Evolutionary conservation across 345 rosid genomes (phyloP).

Genomic region (Rhodamnia argentea): DNA sequence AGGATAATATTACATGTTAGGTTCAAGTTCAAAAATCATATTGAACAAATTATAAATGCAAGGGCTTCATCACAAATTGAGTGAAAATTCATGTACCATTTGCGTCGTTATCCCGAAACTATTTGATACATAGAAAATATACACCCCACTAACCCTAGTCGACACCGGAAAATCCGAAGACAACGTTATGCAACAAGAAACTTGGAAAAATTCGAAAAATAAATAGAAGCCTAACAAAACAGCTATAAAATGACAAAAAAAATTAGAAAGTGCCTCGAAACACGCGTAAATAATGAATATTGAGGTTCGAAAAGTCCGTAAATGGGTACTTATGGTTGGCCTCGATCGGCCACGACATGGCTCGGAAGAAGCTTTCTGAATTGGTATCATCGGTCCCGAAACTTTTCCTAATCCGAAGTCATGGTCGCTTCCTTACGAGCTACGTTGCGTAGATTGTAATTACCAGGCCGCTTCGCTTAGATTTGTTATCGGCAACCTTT

Average conservation of each 20-base stretch:
- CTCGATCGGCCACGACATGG: not conserved
- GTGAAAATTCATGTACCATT: fast-evolving
- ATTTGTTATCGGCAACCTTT: not conserved
- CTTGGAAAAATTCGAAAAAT: not conserved
- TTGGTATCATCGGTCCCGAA: not conserved
- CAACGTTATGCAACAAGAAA: not conserved
- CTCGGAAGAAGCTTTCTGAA: not conserved
- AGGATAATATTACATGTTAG: fast-evolving
- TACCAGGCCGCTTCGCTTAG: not conserved
- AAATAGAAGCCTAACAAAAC: not conserved
- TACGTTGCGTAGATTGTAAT: not conserved
- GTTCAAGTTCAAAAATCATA: too few relatives aligned
- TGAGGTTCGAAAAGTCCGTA: not conserved
- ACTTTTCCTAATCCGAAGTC: not conserved
- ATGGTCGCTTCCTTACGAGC: not conserved
- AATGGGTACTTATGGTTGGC: not conserved
- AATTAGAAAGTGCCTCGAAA: not conserved
- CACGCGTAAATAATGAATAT: not conserved
- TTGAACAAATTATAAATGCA: too few relatives aligned
- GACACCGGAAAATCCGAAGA: not conserved
- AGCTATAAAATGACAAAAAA: not conserved
- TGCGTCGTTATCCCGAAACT: too few relatives aligned
- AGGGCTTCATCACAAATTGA: too few relatives aligned
- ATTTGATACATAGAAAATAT: not conserved
- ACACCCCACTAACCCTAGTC: too few relatives aligned